Conservation (phyloP, 2,329 filamentous ascomycete species). For the Cryphonectria parasitica region DNA sequence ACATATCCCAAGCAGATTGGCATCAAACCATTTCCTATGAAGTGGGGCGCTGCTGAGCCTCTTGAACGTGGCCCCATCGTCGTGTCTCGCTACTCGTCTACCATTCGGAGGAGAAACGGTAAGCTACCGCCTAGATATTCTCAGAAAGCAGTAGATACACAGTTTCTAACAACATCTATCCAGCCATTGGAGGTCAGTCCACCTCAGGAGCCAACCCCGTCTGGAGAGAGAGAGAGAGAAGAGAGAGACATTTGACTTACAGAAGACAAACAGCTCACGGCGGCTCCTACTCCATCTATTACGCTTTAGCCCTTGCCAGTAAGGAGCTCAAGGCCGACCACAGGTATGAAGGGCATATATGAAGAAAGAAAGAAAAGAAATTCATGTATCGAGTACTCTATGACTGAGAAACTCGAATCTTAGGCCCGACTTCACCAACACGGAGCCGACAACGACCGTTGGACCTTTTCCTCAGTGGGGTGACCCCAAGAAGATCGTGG, state of each 20-base stretch:
- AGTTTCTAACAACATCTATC: slow-evolving; percentile 19
- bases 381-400: background rate
- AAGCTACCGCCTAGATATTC: slow-evolving; percentile 37
- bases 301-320: slow-evolving; percentile 88
- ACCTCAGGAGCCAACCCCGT: background rate
- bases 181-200: slow-evolving; percentile 61
- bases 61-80: slow-evolving; percentile 81
- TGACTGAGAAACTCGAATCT: background rate
- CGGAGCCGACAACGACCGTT: slow-evolving; percentile 87
- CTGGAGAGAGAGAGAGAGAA: background rate
- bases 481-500: slow-evolving; percentile 91
- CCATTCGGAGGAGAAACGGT: slow-evolving; percentile 82
- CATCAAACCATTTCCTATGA: slow-evolving; percentile 85
- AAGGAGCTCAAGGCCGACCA: slow-evolving; percentile 86
- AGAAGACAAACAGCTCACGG: slow-evolving; percentile 52
- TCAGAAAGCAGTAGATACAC: background rate
- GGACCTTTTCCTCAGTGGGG: slow-evolving; percentile 90
- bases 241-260: slow-evolving; percentile 6
- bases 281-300: slow-evolving; percentile 95
- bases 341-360: slow-evolving; percentile 47
- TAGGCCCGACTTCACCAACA: slow-evolving; percentile 68
- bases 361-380: too few species aligned
- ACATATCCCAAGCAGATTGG: slow-evolving; percentile 95
- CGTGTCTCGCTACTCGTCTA: slow-evolving; percentile 75
- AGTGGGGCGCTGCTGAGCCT: slow-evolving; percentile 83